Conservation (phyloP, 139 green algal species). For the Coelastrella sp. region DNA sequence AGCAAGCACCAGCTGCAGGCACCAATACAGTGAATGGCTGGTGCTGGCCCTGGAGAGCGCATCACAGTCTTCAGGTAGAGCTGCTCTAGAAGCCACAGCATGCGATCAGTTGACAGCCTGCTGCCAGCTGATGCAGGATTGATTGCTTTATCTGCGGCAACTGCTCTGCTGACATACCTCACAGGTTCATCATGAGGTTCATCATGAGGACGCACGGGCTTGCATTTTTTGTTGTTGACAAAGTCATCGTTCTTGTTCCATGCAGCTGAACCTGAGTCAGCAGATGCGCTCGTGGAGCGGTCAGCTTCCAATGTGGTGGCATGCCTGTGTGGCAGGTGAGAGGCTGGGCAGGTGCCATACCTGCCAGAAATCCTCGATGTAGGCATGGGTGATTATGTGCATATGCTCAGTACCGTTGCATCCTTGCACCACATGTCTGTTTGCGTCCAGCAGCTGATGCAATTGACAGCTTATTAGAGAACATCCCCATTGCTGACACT, state of each 20-base stretch:
- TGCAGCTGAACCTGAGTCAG: conserved; percentile 24
- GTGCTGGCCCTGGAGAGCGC: conserved; percentile 46
- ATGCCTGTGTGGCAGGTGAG: conserved; percentile 42
- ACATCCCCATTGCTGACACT: neutral
- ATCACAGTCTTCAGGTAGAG: conserved; percentile 12
- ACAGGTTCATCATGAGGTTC: too few species aligned
- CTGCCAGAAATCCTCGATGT: neutral
- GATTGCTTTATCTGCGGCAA: neutral
- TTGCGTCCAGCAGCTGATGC: too few species aligned
- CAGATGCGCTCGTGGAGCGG: conserved; percentile 20
- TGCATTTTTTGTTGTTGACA: neutral
- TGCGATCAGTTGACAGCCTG: neutral
- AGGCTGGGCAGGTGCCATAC: neutral
- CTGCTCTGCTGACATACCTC: neutral
- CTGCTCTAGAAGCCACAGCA: neutral
- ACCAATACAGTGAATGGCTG: conserved; percentile 44
- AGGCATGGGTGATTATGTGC: neutral
- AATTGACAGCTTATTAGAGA: neutral
- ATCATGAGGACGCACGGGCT: too few species aligned
- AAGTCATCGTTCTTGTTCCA: neutral
- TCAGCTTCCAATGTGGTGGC: conserved; percentile 35
- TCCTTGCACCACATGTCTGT: too few species aligned
- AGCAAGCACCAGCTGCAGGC: conserved; percentile 19
- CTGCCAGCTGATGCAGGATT: neutral
- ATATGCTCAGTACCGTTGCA: too few species aligned